phyloP scores from a whole-genome alignment of 495 filamentous ascomycete genomes.

The Achaetomiella virescens region DNA sequence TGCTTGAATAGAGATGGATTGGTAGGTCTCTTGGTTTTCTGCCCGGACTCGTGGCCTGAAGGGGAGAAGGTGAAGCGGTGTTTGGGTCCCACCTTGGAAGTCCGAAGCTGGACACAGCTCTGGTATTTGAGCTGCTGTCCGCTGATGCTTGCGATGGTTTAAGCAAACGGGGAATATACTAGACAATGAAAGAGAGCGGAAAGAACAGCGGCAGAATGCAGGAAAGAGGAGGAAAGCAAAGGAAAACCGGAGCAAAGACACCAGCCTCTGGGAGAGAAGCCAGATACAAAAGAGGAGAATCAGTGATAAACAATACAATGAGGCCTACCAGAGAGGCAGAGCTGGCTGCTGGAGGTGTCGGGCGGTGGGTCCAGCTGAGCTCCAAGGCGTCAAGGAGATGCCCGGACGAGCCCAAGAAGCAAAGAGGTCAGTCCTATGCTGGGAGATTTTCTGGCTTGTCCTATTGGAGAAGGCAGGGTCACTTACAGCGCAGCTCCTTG shows the following conservation, averaged over 20 bases:
- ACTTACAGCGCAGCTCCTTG: too few relatives aligned
- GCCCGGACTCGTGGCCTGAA: not conserved
- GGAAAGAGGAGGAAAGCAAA: not conserved
- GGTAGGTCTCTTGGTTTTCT: not conserved
- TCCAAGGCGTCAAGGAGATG: not conserved
- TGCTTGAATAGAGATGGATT: slow-evolving; percentile 10
- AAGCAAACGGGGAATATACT: not conserved
- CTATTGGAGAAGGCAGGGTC: too few relatives aligned
- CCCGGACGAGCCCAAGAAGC: too few relatives aligned
- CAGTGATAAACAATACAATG: not conserved
- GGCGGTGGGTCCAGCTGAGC: not conserved
- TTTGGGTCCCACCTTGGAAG: not conserved
- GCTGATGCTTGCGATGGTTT: not conserved
- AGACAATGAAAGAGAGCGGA: not conserved
- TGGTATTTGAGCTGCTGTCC: not conserved
- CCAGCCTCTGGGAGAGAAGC: not conserved
- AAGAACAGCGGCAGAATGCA: not conserved
- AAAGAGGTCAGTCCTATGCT: too few relatives aligned
- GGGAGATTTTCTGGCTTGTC: too few relatives aligned
- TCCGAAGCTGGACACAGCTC: not conserved
- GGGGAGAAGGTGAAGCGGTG: not conserved
- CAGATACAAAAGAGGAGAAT: not conserved
- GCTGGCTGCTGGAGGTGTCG: not conserved
- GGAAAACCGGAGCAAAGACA: not conserved
- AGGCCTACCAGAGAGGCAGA: slow-evolving; percentile 2